Evolutionary conservation across 768 basidiomycete species (phyloP).

Genomic region (Psilocybe azurescens): DNA sequence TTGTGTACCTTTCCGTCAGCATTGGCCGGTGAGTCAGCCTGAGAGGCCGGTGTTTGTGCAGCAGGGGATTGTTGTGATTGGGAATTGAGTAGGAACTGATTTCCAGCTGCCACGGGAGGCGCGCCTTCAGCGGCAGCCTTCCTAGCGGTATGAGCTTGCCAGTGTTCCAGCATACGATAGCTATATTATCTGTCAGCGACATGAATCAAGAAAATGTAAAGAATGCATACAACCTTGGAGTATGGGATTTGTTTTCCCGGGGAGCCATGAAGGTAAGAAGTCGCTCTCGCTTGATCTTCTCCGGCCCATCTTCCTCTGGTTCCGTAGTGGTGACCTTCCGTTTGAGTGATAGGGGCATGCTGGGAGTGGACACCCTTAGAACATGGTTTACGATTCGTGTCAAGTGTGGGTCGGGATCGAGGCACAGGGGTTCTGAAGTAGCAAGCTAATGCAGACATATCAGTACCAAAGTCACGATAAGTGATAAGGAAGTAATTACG

Average conservation of each 20-base stretch:
- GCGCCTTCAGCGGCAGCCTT: constrained; percentile 30
- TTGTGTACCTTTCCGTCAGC: constrained; percentile 30
- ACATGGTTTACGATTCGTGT: constrained; percentile 79
- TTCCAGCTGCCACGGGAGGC: constrained; percentile 31
- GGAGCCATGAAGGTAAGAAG: constrained; percentile 84
- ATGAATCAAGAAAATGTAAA: constrained; percentile 4
- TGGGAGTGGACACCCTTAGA: constrained; percentile 72
- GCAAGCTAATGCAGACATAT: constrained; percentile 54
- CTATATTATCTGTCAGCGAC: constrained; percentile 33
- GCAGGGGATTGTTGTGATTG: constrained; percentile 30
- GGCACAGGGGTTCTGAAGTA: constrained; percentile 76
- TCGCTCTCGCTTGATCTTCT: constrained; percentile 73
- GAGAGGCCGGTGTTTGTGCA: constrained; percentile 36
- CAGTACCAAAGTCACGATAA: constrained; percentile 8
- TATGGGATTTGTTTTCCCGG: constrained; percentile 48
- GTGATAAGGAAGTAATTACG: constrained; percentile 46
- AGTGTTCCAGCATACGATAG: constrained; percentile 59
- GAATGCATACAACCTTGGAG: constrained; percentile 50
- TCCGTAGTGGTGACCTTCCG: constrained; percentile 75
- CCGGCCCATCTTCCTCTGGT: constrained; percentile 77
- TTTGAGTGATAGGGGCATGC: constrained; percentile 76
- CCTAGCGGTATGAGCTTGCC: constrained; percentile 35
- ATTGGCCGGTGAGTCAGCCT: constrained; percentile 35
- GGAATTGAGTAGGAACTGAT: constrained; percentile 28
- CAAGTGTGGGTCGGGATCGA: constrained; percentile 80